phyloP scores from a whole-genome alignment of 1,139 yeast species.

The Candida tropicalis region DNA sequence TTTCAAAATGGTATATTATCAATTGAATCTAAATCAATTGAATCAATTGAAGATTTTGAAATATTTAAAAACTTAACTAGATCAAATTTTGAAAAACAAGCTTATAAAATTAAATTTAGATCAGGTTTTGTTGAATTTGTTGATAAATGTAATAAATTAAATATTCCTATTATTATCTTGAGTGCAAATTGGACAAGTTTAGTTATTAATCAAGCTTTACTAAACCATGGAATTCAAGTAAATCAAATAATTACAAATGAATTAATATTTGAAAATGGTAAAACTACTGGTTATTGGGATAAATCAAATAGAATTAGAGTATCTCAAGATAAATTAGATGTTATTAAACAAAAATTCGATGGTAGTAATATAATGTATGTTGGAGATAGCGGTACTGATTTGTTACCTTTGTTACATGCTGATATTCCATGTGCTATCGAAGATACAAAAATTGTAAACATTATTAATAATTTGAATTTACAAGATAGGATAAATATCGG shows the following conservation, averaged over 20 bases:
- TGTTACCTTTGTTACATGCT: constrained; percentile 53
- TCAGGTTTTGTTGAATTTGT: constrained; percentile 48
- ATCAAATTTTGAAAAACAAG: constrained; percentile 34
- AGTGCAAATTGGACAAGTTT: constrained; percentile 69
- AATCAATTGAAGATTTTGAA: constrained; percentile 39
- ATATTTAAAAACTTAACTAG: constrained; percentile 49
- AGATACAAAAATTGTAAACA: constrained; percentile 20
- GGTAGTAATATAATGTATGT: constrained; percentile 41
- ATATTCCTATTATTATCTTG: constrained; percentile 48
- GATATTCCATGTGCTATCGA: constrained; percentile 53
- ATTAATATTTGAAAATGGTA: constrained; percentile 40
- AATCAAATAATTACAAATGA: constrained; percentile 49
- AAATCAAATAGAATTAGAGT: constrained; percentile 43
- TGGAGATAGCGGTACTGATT: constrained; percentile 71
- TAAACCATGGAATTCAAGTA: constrained; percentile 29
- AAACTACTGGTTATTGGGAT: constrained; percentile 40
- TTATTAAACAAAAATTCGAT: constrained; percentile 19
- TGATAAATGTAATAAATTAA: constrained; percentile 19
- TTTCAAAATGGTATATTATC: constrained; percentile 48
- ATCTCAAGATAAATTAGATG: constrained; percentile 54
- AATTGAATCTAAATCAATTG: constrained; percentile 56
- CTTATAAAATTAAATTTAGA: constrained; percentile 39
- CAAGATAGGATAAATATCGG: constrained; percentile 11
- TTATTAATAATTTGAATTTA: constrained; percentile 4
- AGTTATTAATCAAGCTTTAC: constrained; percentile 48